These are phyloP conservation scores for Fraxinus floribunda DNA, from an alignment of 305 asterid species.

Conservation along the genomic window DNA sequence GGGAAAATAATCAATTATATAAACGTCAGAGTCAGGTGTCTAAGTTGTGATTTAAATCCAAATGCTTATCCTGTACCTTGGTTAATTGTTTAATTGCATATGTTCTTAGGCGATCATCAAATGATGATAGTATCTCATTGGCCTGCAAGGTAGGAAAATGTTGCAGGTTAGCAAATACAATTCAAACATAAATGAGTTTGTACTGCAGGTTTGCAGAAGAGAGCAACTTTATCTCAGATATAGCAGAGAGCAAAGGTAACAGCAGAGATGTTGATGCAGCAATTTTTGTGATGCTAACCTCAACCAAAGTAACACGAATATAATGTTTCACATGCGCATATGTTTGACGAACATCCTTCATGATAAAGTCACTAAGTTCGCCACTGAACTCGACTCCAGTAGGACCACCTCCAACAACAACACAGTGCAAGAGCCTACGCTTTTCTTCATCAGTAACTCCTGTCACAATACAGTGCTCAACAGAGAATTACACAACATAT, in stretches of 20 bases:
- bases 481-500: not conserved
- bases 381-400: slow-evolving; percentile 99
- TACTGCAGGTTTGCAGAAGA: slow-evolving; percentile 13
- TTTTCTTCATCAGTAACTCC: slow-evolving; percentile 88
- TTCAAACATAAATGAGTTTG: slow-evolving; percentile 1
- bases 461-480: slow-evolving; percentile 27
- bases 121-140: slow-evolving; percentile 88
- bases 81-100: slow-evolving; percentile 85
- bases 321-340: slow-evolving; percentile 87
- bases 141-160: slow-evolving; percentile 55
- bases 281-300: slow-evolving; percentile 45
- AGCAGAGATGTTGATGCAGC: slow-evolving; percentile 11
- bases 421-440: slow-evolving; percentile 82
- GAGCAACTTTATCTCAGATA: slow-evolving; percentile 5
- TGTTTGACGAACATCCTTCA: slow-evolving; percentile 81
- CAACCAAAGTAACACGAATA: slow-evolving; percentile 83
- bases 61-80: slow-evolving; percentile 42
- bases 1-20: not conserved
- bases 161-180: slow-evolving; percentile 16
- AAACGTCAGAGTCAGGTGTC: not conserved
- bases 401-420: slow-evolving; percentile 98
- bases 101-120: slow-evolving; percentile 79
- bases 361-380: slow-evolving; percentile 89
- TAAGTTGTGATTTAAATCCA: not conserved
- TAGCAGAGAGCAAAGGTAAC: slow-evolving; percentile 11